Percentiles rank a stretch among this genome's conserved stretches.
Evolutionary conservation across 2,329 filamentous ascomycete species (phyloP).

Genomic region (Hypocrella siamensis): DNA sequence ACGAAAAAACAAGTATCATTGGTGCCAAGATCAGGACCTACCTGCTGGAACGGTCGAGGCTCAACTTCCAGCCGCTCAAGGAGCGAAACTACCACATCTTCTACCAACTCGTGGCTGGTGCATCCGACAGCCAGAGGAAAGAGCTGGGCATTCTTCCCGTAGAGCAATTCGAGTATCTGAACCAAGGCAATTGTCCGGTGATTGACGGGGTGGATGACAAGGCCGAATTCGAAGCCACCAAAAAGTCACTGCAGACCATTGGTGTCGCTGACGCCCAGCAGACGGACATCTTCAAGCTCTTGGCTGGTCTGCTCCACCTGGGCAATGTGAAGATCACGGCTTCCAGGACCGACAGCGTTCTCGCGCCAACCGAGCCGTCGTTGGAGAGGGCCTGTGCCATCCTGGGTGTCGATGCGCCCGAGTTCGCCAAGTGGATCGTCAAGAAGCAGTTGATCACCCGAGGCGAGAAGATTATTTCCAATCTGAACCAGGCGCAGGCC

Average conservation of each 20-base stretch:
- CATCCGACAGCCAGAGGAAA: constrained; percentile 68
- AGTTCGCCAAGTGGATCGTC: constrained; percentile 95
- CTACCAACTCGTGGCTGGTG: constrained; percentile 89
- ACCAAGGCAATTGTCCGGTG: constrained; percentile 78
- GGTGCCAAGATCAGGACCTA: constrained; percentile 96
- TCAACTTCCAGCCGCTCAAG: constrained; percentile 94
- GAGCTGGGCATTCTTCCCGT: constrained; percentile 65
- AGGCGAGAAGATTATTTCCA: constrained; percentile 94
- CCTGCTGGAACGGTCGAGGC: constrained; percentile 79
- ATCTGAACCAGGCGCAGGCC: constrained; percentile 84
- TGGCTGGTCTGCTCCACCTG: constrained; percentile 82
- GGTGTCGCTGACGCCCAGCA: constrained; percentile 66
- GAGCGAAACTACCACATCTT: constrained; percentile 99
- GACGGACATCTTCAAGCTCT: constrained; percentile 70
- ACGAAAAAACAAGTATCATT: constrained; percentile 87
- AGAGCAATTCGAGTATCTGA: constrained; percentile 90
- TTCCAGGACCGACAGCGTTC: constrained; percentile 72
- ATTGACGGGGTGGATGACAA: constrained; percentile 95
- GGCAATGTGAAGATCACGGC: constrained; percentile 95
- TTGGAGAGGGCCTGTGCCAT: constrained; percentile 69
- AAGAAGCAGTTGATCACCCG: constrained; percentile 97
- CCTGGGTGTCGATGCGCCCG: constrained; percentile 69
- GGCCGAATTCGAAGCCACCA: constrained; percentile 80
- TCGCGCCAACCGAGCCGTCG: constrained; percentile 67
- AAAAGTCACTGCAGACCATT: constrained; percentile 73